Conservation (phyloP, 2,329 filamentous ascomycete species). For the Ceratocystis destructans region DNA sequence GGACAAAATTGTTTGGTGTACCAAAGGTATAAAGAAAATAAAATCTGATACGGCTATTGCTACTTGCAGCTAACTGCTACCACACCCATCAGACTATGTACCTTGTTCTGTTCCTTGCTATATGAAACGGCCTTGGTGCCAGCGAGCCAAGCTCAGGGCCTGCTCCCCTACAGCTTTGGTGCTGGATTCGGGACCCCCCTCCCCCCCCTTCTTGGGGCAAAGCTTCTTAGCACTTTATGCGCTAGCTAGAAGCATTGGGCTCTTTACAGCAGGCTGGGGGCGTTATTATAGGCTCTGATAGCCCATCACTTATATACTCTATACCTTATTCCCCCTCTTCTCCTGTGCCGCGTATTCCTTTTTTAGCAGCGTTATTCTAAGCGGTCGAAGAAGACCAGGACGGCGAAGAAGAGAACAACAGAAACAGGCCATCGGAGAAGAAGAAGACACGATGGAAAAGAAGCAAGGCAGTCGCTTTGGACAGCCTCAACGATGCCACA, state of each 20-base stretch:
- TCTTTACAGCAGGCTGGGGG: no score
- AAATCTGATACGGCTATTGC: not conserved
- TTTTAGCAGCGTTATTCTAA: not conserved
- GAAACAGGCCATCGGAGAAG: not conserved
- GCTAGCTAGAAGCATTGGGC: no score
- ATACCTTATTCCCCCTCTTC: no score
- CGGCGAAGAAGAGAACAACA: no score
- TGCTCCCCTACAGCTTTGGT: not conserved
- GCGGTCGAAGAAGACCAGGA: not conserved
- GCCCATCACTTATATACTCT: no score
- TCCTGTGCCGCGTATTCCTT: not conserved
- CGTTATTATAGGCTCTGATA: no score
- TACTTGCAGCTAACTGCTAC: not conserved
- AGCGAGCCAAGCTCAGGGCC: not conserved
- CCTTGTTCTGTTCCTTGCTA: not conserved
- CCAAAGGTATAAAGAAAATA: no score
- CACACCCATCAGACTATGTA: not conserved
- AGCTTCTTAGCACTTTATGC: no score
- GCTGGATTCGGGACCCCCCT: not conserved
- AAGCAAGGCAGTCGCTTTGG: no score
- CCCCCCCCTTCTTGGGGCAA: not conserved
- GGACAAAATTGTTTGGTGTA: no score
- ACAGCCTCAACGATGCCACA: no score
- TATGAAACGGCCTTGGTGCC: not conserved
- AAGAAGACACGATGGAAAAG: not conserved